These are phyloP conservation scores for Pyricularia pennisetigena DNA, from an alignment of 2,329 filamentous ascomycete genomes.

Conservation along the genomic window DNA sequence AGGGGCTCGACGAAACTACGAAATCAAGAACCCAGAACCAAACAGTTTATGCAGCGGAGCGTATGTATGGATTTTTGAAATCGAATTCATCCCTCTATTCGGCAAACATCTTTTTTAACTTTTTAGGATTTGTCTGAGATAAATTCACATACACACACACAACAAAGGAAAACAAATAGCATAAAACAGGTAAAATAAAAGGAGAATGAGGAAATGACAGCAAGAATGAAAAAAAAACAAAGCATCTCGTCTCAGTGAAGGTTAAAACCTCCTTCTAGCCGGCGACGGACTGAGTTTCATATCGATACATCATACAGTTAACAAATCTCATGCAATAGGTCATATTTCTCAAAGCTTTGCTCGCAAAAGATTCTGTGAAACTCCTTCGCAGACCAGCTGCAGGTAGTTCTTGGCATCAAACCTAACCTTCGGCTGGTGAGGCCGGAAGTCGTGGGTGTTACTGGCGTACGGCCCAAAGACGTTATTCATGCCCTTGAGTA, in stretches of 20 bases:
- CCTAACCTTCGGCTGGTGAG: neutral
- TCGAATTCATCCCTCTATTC: neutral
- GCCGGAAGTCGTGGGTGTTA: neutral
- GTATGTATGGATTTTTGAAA: neutral
- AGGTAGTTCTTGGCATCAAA: neutral
- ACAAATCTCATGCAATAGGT: neutral
- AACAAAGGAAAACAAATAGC: neutral
- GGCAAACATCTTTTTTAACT: neutral
- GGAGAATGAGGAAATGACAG: neutral
- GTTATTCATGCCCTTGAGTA: neutral
- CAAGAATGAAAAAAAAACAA: neutral
- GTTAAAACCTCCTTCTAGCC: neutral
- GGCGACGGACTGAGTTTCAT: neutral
- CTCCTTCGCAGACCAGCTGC: neutral
- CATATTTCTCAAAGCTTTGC: neutral
- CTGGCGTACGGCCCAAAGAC: neutral
- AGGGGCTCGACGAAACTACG: neutral
- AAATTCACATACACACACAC: neutral
- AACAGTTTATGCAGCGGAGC: neutral
- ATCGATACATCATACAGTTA: neutral
- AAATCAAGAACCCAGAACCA: neutral
- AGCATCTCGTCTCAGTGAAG: neutral
- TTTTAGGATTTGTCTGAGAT: neutral
- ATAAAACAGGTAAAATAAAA: neutral
- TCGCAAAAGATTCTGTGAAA: neutral